Percentiles rank a stretch among this genome's conserved stretches.
Evolutionary conservation across 768 basidiomycete genomes (phyloP).

Genomic region (Lyophyllum decastes): DNA sequence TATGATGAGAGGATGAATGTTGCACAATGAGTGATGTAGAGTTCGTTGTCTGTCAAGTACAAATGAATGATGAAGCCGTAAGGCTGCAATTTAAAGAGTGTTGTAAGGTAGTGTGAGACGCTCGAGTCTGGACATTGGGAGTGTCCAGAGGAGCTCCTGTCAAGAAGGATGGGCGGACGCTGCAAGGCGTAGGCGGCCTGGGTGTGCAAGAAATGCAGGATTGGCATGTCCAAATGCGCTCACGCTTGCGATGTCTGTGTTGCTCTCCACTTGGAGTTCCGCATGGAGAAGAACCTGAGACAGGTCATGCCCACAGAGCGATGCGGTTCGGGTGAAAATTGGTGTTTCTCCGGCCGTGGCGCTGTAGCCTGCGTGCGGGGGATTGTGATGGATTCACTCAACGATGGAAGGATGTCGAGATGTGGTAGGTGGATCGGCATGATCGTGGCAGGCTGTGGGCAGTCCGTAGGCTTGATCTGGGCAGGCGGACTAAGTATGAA

Average conservation of each 20-base stretch:
- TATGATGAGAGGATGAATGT: neutral
- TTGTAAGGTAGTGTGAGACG: constrained; percentile 2
- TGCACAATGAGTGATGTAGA: neutral
- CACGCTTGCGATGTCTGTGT: constrained; percentile 6
- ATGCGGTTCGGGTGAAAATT: constrained; percentile 24
- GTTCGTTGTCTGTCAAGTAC: constrained; percentile 5
- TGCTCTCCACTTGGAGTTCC: constrained; percentile 27
- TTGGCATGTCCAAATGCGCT: neutral
- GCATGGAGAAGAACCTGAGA: constrained; percentile 49
- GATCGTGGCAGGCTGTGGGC: constrained; percentile 23
- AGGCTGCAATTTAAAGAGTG: constrained; percentile 3
- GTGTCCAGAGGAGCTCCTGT: neutral
- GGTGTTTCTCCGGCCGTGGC: neutral
- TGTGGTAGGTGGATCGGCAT: constrained; percentile 33
- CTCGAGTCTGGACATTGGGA: neutral
- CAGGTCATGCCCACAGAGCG: constrained; percentile 46
- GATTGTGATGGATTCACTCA: constrained; percentile 15
- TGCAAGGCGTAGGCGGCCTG: neutral
- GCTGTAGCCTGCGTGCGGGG: constrained; percentile 10
- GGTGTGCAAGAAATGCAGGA: constrained; percentile 1
- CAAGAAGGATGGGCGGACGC: constrained; percentile 3
- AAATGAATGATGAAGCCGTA: constrained; percentile 3
- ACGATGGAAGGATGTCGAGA: constrained; percentile 28
- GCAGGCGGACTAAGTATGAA: constrained; percentile 38
- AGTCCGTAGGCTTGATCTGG: constrained; percentile 32